Evolutionary conservation across 2,329 filamentous ascomycete genomes (phyloP).

Genomic region (Aspergillus aculeatus): DNA sequence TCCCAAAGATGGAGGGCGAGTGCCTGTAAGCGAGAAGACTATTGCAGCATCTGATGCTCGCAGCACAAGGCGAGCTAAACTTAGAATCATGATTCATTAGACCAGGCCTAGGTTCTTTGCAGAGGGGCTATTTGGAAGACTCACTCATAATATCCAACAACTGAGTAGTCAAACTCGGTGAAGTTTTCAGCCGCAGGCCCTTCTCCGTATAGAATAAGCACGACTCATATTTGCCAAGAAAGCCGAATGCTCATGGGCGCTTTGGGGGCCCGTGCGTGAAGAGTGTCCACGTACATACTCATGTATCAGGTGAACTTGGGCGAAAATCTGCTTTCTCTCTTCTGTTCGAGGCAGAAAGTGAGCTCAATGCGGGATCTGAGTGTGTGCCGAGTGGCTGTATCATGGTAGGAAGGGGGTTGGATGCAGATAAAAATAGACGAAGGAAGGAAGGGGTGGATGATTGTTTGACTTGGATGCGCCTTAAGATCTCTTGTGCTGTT

Average conservation of each 20-base stretch:
- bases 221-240: background rate
- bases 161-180: background rate
- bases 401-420: no score
- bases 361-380: background rate
- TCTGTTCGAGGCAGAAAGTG: background rate
- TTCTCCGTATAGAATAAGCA: background rate
- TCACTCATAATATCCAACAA: background rate
- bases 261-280: background rate
- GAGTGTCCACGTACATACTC: background rate
- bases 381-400: background rate
- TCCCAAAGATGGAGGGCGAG: background rate
- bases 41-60: background rate
- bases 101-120: background rate
- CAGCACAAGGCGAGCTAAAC: background rate
- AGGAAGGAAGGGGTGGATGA: no score
- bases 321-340: background rate
- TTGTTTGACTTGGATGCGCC: background rate
- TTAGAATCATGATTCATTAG: background rate
- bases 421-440: no score
- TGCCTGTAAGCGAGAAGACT: background rate
- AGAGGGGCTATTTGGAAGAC: background rate
- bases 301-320: background rate
- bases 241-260: background rate
- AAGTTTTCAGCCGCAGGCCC: background rate
- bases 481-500: background rate